Evolutionary conservation across 345 rosid species (phyloP), one percentile per base, ranked within the genome.

Genomic region (Pistacia atlantica): DNA sequence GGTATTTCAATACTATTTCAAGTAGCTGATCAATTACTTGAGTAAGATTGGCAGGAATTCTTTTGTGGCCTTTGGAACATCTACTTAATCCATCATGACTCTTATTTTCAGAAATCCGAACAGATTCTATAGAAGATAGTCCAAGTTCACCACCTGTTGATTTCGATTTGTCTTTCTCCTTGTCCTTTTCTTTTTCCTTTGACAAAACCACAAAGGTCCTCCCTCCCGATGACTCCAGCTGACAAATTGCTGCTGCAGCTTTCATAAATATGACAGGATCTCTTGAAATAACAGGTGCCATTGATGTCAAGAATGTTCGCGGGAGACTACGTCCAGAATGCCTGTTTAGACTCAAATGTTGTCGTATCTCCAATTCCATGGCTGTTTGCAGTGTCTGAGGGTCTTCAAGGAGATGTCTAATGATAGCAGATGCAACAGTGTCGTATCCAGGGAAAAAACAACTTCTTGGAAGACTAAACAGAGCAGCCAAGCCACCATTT

Each of bases 1-100:
- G 93, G 77, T 82, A 90, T 78, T 88, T 93, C 88, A 93, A 65
- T 31, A 95, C 86, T 78, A 92, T 89, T 77, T 95, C 98, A 83
- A 95, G 94, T 82, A 95, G 98, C 86, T 92, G 99, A 85, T 95
- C 98, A 77, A 95, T 90, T 65, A 93, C 98, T 85, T 89, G 97
- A 51, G 90, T 78, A 66, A 95, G 89, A 86, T 89, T 92, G 54
- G 93, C 88, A 46, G 99, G 98, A 80, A 90, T 84, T 86, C 75
- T 87, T 80, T 91, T 92, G 80, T 92, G 98, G 80, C 87, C 88
- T 80, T 92, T 95, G 66, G 87, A 84, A 85, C 88, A 93, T 86
- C 87, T 95, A 69, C 85, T 87, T 38, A 88, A 79, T 75, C 91
- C 97, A 80, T 95, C 98, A 79, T 87, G 91, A 74, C 77, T 77